A percentile compares a stretch with the other conserved stretches of the same genome.
Conservation (phyloP, 1,284 basidiomycete genomes). For the Fereydounia khargensis region DNA sequence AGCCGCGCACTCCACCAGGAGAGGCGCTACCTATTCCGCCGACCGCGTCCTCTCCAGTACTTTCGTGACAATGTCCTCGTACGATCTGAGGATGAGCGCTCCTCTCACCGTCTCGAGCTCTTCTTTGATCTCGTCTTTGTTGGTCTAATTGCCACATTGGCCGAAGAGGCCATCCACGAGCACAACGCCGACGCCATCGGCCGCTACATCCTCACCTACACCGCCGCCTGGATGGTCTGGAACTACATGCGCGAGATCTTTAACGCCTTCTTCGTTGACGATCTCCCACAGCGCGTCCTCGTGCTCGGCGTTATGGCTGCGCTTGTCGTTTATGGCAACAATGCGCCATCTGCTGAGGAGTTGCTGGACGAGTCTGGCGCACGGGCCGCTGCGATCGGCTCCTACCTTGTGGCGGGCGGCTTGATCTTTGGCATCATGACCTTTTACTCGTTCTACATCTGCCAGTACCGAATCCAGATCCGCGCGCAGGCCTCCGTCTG, state of each 20-base stretch:
- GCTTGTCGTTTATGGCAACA: constrained; percentile 46
- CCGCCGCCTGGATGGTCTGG: constrained; percentile 43
- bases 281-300: constrained; percentile 35
- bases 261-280: constrained; percentile 46
- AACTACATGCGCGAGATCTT: constrained; percentile 44
- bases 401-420: constrained; percentile 34
- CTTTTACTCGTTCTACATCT: constrained; percentile 42
- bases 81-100: constrained; percentile 35
- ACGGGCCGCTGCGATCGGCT: constrained; percentile 33
- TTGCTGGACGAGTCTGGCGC: constrained; percentile 16
- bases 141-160: constrained; percentile 41
- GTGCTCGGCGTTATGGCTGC: constrained; percentile 45
- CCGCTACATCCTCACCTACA: constrained; percentile 42
- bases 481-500: constrained; percentile 21
- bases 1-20: constrained; percentile 21
- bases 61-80: constrained; percentile 39
- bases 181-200: constrained; percentile 35
- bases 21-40: constrained; percentile 41
- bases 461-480: constrained; percentile 45
- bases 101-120: constrained; percentile 32
- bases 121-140: constrained; percentile 49
- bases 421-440: constrained; percentile 17
- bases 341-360: constrained; percentile 30
- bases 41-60: constrained; percentile 44
- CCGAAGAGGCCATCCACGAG: constrained; percentile 38